phyloP scores from a whole-genome alignment of 192 early-diverging fungal species.

The Physocladia obscura region DNA sequence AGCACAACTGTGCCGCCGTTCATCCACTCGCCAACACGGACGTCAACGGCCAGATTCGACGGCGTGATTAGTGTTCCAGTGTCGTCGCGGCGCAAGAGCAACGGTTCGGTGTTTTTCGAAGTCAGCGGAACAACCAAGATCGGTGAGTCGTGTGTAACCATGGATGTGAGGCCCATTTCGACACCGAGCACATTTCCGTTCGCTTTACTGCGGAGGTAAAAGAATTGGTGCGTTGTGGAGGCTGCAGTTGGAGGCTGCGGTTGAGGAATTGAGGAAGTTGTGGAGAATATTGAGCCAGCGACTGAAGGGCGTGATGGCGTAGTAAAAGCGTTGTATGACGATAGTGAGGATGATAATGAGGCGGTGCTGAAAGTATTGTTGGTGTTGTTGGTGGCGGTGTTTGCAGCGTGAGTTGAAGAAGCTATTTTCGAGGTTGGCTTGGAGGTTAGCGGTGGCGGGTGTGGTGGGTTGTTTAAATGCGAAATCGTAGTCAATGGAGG shows the following conservation, averaged over 20 bases:
- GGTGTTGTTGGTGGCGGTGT: too few species aligned
- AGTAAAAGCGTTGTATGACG: not conserved
- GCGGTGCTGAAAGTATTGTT: not conserved
- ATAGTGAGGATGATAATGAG: not conserved
- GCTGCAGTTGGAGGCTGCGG: not conserved
- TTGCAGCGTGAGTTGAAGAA: not conserved
- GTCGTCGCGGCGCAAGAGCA: not conserved
- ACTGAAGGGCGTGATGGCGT: not conserved
- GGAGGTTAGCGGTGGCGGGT: not conserved
- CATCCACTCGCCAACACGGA: constrained; percentile 20
- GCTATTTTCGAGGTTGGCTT: too few species aligned
- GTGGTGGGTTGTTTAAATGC: too few species aligned
- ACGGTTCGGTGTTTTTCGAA: not conserved
- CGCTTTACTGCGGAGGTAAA: constrained; percentile 10
- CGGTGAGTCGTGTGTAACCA: constrained; percentile 24
- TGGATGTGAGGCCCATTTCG: constrained; percentile 22
- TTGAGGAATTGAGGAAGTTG: constrained; percentile 9
- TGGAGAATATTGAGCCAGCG: not conserved
- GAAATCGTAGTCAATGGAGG: not conserved
- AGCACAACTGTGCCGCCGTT: constrained; percentile 26
- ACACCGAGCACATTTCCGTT: constrained; percentile 27
- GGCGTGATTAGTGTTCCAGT: constrained; percentile 14
- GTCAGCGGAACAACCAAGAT: constrained; percentile 19
- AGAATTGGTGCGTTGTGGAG: not conserved
- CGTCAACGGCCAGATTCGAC: constrained; percentile 16